These are phyloP conservation scores for Magnaporthiopsis poae DNA, from an alignment of 2,329 filamentous ascomycete genomes.

Conservation along the genomic window DNA sequence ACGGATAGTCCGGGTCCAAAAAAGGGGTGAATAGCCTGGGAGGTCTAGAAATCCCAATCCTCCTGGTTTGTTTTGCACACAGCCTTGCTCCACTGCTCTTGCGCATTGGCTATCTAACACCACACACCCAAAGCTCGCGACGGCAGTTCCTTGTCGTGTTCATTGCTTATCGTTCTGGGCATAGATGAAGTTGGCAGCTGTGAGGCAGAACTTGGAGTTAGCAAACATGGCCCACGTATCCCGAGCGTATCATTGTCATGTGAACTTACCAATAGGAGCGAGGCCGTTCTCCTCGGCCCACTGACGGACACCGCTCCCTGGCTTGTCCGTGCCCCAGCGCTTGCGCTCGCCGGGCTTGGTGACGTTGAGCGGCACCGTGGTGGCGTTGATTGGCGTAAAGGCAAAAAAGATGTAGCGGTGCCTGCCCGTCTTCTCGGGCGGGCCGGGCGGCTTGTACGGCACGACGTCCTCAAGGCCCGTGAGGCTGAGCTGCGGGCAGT, in stretches of 20 bases:
- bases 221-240: conserved; percentile 7
- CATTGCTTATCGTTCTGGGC: conserved; percentile 29
- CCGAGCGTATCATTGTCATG: background rate
- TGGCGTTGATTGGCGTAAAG: conserved; percentile 29
- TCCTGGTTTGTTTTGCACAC: too few relatives aligned
- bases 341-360: conserved; percentile 27
- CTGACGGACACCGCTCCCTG: conserved; percentile 27
- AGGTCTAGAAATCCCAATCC: too few relatives aligned
- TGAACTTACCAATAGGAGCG: conserved; percentile 29
- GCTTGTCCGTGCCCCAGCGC: conserved; percentile 29
- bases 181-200: conserved; percentile 33
- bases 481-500: conserved; percentile 10
- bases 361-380: conserved; percentile 24
- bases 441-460: conserved; percentile 31
- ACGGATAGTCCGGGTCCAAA: too few relatives aligned
- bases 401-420: conserved; percentile 35
- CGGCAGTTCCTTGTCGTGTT: conserved; percentile 5
- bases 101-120: background rate
- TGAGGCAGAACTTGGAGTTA: background rate
- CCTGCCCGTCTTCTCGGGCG: conserved; percentile 31
- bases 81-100: too few relatives aligned
- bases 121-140: background rate
- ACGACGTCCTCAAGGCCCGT: conserved; percentile 24
- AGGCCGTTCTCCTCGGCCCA: conserved; percentile 33
- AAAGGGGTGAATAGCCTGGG: too few relatives aligned